These are phyloP conservation scores for Musa balbisiana DNA, from an alignment of 202 grass and related monocot species.

Conservation along the genomic window DNA sequence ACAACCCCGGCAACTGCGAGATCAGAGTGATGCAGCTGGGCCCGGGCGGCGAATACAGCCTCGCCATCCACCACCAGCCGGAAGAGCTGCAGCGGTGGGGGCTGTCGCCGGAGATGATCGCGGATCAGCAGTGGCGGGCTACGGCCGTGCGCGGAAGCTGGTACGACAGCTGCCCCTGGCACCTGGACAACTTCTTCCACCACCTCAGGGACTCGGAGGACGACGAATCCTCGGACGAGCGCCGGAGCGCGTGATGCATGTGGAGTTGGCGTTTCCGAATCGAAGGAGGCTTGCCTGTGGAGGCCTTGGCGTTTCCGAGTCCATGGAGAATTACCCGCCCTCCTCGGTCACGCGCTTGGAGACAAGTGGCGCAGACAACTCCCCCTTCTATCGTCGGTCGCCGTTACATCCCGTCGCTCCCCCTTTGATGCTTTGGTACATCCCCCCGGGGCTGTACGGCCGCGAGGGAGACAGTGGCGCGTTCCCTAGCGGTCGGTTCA, in stretches of 20 bases:
- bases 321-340: not conserved
- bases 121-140: slow-evolving; percentile 83
- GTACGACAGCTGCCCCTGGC: slow-evolving; percentile 47
- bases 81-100: slow-evolving; percentile 82
- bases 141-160: slow-evolving; percentile 41
- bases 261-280: slow-evolving; percentile 28
- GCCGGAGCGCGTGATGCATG: slow-evolving; percentile 33
- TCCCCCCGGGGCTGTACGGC: too few species aligned
- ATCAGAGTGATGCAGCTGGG: slow-evolving; percentile 89
- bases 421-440: too few species aligned
- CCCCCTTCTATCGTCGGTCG: too few species aligned
- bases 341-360: too few species aligned
- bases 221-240: not conserved
- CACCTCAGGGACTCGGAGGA: slow-evolving; percentile 12
- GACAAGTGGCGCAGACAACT: too few species aligned
- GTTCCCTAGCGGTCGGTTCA: too few species aligned
- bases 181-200: slow-evolving; percentile 61
- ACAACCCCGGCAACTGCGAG: slow-evolving; percentile 86
- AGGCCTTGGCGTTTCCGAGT: slow-evolving; percentile 45
- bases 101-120: slow-evolving; percentile 78
- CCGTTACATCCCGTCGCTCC: too few species aligned
- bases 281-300: slow-evolving; percentile 38
- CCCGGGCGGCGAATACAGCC: slow-evolving; percentile 74
- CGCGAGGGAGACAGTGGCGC: too few species aligned
- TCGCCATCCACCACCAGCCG: slow-evolving; percentile 75